These are phyloP conservation scores for Populus euphratica DNA, from an alignment of 345 rosid genomes.

Conservation along the genomic window DNA sequence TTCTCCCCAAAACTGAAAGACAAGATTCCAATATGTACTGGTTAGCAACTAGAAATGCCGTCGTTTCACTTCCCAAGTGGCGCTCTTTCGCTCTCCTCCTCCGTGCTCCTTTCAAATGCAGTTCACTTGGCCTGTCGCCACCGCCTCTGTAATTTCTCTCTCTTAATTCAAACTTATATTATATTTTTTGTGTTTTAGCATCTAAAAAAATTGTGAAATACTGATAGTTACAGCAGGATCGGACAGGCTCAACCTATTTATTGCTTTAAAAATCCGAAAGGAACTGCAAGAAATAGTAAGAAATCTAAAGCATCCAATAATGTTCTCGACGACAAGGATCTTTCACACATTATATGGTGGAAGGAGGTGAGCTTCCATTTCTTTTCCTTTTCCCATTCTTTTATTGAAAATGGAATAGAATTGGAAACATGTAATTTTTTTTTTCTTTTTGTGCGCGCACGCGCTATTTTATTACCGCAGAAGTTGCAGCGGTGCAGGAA, in stretches of 20 bases:
- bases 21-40: slow-evolving; percentile 46
- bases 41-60: slow-evolving; percentile 61
- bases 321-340: slow-evolving; percentile 55
- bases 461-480: slow-evolving; percentile 35
- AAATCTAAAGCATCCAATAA: slow-evolving; percentile 42
- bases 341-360: slow-evolving; percentile 81
- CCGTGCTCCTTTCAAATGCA: slow-evolving; percentile 40
- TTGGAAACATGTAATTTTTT: neutral
- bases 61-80: slow-evolving; percentile 60
- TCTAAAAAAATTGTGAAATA: neutral
- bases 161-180: neutral
- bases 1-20: neutral
- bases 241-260: slow-evolving; percentile 33
- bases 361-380: slow-evolving; percentile 51
- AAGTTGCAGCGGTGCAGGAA: slow-evolving; percentile 74
- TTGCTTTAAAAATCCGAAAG: slow-evolving; percentile 46
- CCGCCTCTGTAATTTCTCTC: slow-evolving; percentile 39
- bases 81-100: slow-evolving; percentile 52
- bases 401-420: neutral
- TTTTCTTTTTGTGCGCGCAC: neutral
- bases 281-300: slow-evolving; percentile 44
- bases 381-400: neutral
- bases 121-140: slow-evolving; percentile 40
- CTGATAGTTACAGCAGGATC: slow-evolving; percentile 25
- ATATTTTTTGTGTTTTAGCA: neutral